Evolutionary conservation across 371 early-diverging fungal genomes (phyloP).

Genomic region (Parasitella parasitica): DNA sequence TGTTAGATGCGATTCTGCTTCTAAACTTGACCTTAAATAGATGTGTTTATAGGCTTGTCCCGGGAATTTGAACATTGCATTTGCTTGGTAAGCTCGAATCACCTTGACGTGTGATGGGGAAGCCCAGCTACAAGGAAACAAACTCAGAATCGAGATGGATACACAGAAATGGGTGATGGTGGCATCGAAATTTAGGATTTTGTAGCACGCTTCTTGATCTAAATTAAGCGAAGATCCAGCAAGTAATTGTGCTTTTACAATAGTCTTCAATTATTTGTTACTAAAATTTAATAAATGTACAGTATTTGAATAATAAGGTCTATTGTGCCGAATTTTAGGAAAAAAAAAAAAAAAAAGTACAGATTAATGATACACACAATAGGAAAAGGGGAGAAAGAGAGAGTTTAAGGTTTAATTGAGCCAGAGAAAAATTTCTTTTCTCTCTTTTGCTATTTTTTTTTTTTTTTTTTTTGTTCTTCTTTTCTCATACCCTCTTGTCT

Average conservation of each 20-base stretch:
- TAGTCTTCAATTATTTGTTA: background rate
- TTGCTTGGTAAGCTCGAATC: too few species aligned
- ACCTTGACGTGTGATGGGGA: too few species aligned
- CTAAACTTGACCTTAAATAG: too few species aligned
- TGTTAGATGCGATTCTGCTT: too few species aligned
- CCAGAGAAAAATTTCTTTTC: background rate
- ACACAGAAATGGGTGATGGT: background rate
- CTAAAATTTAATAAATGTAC: background rate
- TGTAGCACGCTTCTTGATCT: background rate
- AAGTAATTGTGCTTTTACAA: background rate
- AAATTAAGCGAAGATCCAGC: background rate
- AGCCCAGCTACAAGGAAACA: too few species aligned
- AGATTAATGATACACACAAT: background rate
- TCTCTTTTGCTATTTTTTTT: background rate
- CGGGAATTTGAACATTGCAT: too few species aligned
- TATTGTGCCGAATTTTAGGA: background rate
- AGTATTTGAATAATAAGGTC: background rate
- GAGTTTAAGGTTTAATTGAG: background rate
- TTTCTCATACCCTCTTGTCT: background rate
- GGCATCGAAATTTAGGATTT: background rate
- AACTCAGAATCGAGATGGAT: background rate
- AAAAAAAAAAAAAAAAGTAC: too few species aligned
- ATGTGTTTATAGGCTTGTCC: too few species aligned
- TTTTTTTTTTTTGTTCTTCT: background rate
- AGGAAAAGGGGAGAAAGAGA: background rate